Evolutionary conservation across 2,329 filamentous ascomycete genomes (phyloP), one percentile per base, ranked within the genome.

Genomic region (Diaporthe ampelina): DNA sequence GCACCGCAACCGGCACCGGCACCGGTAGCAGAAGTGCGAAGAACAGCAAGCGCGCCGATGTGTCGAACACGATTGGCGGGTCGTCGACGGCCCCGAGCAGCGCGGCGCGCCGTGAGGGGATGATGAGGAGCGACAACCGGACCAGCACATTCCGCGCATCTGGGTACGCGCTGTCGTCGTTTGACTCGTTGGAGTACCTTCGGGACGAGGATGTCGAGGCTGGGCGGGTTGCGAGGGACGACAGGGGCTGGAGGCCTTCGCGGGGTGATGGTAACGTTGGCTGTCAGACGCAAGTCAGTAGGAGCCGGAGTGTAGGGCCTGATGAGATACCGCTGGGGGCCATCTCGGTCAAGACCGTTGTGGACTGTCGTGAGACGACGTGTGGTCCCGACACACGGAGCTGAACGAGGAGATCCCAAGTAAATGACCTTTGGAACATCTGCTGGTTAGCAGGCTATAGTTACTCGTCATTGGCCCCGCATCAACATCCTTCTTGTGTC

Each of bases 181-280:
- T 68, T 19, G 48, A 68, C 32, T 68, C 63, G 13, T 1, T 68
- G n/a, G 63, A 68, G 32, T 68, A 68, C 4, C 63, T 68, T 7
- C 10, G 32, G 10, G 63, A 68, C 15, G 63, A 68, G 63, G 63
- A 68, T 9, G n/a, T 68, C 8, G 63, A 68, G 63, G 48, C 48
- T 17, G 63, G 63, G 32, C 13, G 63, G 45, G 13, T 40, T 1
- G 32, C 37, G 4, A 21, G 45, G 21, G 32, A 67, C 4, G 45
- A 4, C 2, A n/a, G 32, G 8, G 63, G 0, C 1, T 68, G 63
- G 40, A 43, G 15, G 63, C 32, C 63, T 19, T 40, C 37, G 43
- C 43, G 15, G 4, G 11, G 61, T 13, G 63, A 54, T 9, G 3
- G 15, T 17, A 26, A n/a, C 0, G 26, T 68, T 4, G 48, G 63